Evolutionary conservation across 2,329 filamentous ascomycete species (phyloP).

Genomic region (Xylariaceae sp.): DNA sequence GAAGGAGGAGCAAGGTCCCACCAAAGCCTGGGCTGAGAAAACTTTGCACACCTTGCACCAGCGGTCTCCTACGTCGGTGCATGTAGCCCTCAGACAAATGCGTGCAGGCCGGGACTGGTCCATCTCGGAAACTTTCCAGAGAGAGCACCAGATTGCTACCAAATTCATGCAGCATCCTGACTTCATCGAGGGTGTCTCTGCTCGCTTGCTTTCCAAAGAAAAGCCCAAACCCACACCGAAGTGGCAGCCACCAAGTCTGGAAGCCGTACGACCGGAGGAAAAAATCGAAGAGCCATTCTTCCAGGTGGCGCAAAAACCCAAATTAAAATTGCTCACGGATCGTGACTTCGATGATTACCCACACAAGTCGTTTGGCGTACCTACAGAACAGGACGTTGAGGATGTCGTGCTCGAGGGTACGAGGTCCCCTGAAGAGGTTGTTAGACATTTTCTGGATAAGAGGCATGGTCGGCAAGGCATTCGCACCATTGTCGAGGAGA

Average conservation of each 20-base stretch:
- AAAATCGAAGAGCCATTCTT: constrained; percentile 74
- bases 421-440: constrained; percentile 61
- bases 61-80: constrained; percentile 84
- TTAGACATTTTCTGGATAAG: constrained; percentile 65
- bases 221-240: constrained; percentile 58
- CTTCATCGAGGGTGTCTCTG: constrained; percentile 89
- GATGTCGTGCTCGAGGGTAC: constrained; percentile 48
- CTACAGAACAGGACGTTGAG: constrained; percentile 69
- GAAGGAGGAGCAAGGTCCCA: constrained; percentile 57
- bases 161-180: constrained; percentile 92
- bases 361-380: constrained; percentile 71
- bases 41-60: constrained; percentile 76
- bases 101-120: constrained; percentile 75
- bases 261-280: constrained; percentile 64
- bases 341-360: constrained; percentile 77
- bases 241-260: constrained; percentile 78
- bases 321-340: constrained; percentile 66
- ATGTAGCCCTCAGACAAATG: constrained; percentile 85
- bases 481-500: constrained; percentile 69
- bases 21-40: constrained; percentile 76
- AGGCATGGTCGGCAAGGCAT: constrained; percentile 72
- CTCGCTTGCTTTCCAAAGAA: constrained; percentile 74
- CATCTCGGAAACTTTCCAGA: constrained; percentile 83
- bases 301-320: constrained; percentile 50
- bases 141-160: constrained; percentile 82